Evolutionary conservation across 1,284 basidiomycete genomes (phyloP), one percentile per base, ranked within the genome.

Genomic region (Ceratobasidium sp.): DNA sequence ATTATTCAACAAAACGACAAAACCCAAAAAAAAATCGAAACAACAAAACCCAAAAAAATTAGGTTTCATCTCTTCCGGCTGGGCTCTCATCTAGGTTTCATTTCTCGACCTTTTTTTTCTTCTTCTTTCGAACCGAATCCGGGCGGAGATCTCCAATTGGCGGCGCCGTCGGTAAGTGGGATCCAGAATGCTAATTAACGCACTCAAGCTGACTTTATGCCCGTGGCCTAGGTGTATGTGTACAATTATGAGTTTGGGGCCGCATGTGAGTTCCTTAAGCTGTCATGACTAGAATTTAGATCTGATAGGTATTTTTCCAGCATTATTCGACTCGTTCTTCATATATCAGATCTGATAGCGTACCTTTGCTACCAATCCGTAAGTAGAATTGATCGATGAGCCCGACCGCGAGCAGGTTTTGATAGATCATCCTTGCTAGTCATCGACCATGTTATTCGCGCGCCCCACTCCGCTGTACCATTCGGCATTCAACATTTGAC

Each of bases 1-100:
- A 38, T 59, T 35, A 18, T 59, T 35, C 16, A 30, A 55, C 52
- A 55, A 55, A 55, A 55, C 52, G 52, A 55, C 52, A 55, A 55
- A 55, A 55, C 8, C 52, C 20, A 20, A 55, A 55, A 55, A 55
- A 55, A 55, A 55, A 8, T 12, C 6, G 12, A 23, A 23, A 55
- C 4, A 6, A 55, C 23, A 55, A 55, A 55, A 55, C n/a, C n/a
- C 52, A 55, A 54, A 54, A 55, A 55, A 55, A 55, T 12, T 12
- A 23, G 52, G 23, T 55, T 7, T 55, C 23, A 38, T 38, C 8
- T 38, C n/a, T 55, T 12, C 23, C 23, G 46, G 46, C 46, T 23
- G 7, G 52, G 52, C 2, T 27, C 23, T 20, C 3, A 23, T 55
- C 52, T 27, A 27, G 52, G 8, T 23, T 55, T 55, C 46, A 48